A percentile compares a stretch with the other conserved stretches of the same genome.
phyloP scores from a whole-genome alignment of 169 alveolate species.

The Plasmodium berghei region DNA sequence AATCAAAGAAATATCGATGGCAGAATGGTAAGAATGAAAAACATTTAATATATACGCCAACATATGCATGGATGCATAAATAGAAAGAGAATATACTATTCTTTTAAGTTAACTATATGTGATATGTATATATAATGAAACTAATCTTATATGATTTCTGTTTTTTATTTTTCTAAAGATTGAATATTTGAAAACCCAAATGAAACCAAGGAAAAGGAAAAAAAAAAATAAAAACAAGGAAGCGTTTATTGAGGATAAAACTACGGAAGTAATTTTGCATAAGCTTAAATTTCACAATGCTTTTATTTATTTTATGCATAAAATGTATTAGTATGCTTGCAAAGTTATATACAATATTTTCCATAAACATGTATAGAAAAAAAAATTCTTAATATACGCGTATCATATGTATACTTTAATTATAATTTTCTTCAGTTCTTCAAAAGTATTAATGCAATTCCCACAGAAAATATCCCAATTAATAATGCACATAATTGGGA shows the following conservation, averaged over 20 bases:
- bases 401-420: too few species aligned
- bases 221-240: constrained; percentile 55
- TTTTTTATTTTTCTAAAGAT: constrained; percentile 17
- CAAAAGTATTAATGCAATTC: constrained; percentile 7
- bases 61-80: background rate
- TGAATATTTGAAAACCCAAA: constrained; percentile 57
- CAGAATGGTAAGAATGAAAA: constrained; percentile 24
- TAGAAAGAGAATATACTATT: background rate
- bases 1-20: constrained; percentile 61
- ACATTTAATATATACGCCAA: too few species aligned
- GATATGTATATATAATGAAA: background rate
- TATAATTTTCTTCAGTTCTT: background rate
- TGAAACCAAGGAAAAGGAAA: constrained; percentile 51
- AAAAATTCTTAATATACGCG: too few species aligned
- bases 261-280: constrained; percentile 32
- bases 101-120: background rate
- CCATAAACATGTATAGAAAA: too few species aligned
- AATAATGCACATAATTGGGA: constrained; percentile 11
- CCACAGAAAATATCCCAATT: background rate
- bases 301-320: too few species aligned
- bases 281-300: background rate
- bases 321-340: too few species aligned
- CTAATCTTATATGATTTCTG: background rate
- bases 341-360: too few species aligned
- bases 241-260: constrained; percentile 49